Base-by-base conservation (phyloP, 2,329 filamentous ascomycete genomes). In the Aspergillus sp. region DNA sequence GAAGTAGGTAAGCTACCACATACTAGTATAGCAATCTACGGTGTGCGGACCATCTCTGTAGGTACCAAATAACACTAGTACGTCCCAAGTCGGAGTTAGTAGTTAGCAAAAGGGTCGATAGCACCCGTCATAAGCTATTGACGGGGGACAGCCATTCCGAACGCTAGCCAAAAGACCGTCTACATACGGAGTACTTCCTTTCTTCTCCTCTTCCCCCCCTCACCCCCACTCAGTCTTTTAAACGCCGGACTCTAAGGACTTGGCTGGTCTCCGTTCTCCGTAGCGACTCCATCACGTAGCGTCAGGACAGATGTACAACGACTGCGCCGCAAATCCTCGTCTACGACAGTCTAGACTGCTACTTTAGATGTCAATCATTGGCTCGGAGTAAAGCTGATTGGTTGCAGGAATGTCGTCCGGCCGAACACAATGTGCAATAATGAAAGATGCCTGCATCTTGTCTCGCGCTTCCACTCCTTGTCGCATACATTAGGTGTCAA, bases 281-380 rank as follows among this genome's bases (percentile, higher is more conserved):
- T 44, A 44, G 30, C 11, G 32, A 36, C 32, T 36, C 10, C 32
- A 13, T 36, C 32, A 36, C 11, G 32, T 36, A 36, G 41, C 41
- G 41, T 44, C 41, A 19, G 44, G 13, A 38, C 41, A 19, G 50
- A 58, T 66, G 64, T 57, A 65, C 30, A 47, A 49, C 52, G 58
- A 59, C 64, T 64, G 62, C 60, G 64, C 64, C 63, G 58, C 63
- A 65, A 32, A 57, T 54, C 44, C 41, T 44, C 41, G 41, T 42
- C 41, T 19, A 54, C 44, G 38, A 41, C 60, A 52, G 42, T 38
- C 38, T 25, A 21, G 36, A 36, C 11, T 36, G 32, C 2, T 36
- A 36, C 11, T 36, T 17, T 27, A 47, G 54, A 57, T 17, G 53
- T 21, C 27, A 55, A 55, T 55, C 53, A 44, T 23, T 55, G 53